These are phyloP conservation scores for Ephemerocybe angulata DNA, from an alignment of 768 basidiomycete genomes.

Conservation along the genomic window DNA sequence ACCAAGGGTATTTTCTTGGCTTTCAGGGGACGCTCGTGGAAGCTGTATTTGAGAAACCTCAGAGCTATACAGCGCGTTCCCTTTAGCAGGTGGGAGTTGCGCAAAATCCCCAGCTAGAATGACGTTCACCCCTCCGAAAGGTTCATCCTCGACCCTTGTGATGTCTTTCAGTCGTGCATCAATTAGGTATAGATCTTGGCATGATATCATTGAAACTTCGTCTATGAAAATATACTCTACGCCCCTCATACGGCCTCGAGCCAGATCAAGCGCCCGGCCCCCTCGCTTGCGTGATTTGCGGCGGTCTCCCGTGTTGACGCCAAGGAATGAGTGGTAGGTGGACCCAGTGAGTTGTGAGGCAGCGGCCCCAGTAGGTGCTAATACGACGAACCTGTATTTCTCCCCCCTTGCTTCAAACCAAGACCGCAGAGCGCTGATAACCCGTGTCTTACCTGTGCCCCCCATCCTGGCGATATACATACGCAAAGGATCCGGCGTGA, in stretches of 20 bases:
- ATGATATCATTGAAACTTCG: slow-evolving; percentile 41
- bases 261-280: background rate
- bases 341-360: background rate
- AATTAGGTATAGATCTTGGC: slow-evolving; percentile 26
- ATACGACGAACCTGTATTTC: background rate
- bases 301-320: background rate
- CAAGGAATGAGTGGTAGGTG: slow-evolving; percentile 5
- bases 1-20: slow-evolving; percentile 23
- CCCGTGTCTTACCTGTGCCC: slow-evolving; percentile 30
- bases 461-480: slow-evolving; percentile 34
- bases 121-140: slow-evolving; percentile 37
- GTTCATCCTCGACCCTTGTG: slow-evolving; percentile 12
- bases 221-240: slow-evolving; percentile 41
- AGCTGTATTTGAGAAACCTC: background rate
- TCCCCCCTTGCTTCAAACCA: background rate
- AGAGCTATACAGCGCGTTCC: background rate
- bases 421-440: background rate
- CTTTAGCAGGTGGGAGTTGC: slow-evolving; percentile 32
- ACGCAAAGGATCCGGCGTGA: slow-evolving; percentile 16
- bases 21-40: background rate
- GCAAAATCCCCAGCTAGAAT: slow-evolving; percentile 45
- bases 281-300: background rate
- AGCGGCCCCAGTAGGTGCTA: slow-evolving; percentile 5
- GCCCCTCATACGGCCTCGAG: slow-evolving; percentile 21
- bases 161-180: slow-evolving; percentile 18